Evolutionary conservation across 345 rosid genomes (phyloP).

Genomic region (Lepidium didymum): DNA sequence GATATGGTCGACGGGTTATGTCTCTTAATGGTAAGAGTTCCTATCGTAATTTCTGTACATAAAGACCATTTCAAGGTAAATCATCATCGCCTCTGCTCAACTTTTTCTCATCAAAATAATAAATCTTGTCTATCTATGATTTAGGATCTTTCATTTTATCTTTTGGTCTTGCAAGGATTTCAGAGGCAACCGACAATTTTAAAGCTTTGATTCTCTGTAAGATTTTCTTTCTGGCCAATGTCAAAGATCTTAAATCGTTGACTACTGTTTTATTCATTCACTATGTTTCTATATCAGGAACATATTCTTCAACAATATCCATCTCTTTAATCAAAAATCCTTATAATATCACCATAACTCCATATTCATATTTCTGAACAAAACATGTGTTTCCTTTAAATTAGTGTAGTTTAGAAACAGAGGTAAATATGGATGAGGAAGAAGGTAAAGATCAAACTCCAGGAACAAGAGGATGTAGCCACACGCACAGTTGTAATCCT

Average conservation of each 20-base stretch:
- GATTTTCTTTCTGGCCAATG: neutral
- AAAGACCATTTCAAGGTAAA: constrained; percentile 22
- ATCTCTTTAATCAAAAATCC: neutral
- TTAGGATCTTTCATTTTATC: neutral
- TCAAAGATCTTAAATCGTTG: constrained; percentile 5
- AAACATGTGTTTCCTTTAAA: neutral
- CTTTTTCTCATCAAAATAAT: neutral
- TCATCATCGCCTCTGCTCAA: constrained; percentile 8
- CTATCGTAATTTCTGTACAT: neutral
- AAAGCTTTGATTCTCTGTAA: constrained; percentile 2
- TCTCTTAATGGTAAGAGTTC: neutral
- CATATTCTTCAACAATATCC: constrained; percentile 10
- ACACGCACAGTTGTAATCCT: constrained; percentile 78
- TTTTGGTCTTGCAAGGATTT: neutral
- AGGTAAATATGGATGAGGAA: constrained; percentile 13
- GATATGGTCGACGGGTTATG: constrained; percentile 1
- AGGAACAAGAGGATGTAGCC: constrained; percentile 43
- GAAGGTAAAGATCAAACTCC: neutral
- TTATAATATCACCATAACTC: neutral
- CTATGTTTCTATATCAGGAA: constrained; percentile 1
- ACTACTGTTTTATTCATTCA: constrained; percentile 4
- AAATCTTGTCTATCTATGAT: neutral
- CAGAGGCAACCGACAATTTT: neutral
- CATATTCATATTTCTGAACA: neutral
- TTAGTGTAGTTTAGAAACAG: neutral